These are phyloP conservation scores for Trichoderma sp. DNA, from an alignment of 2,329 filamentous ascomycete genomes.

Conservation along the genomic window DNA sequence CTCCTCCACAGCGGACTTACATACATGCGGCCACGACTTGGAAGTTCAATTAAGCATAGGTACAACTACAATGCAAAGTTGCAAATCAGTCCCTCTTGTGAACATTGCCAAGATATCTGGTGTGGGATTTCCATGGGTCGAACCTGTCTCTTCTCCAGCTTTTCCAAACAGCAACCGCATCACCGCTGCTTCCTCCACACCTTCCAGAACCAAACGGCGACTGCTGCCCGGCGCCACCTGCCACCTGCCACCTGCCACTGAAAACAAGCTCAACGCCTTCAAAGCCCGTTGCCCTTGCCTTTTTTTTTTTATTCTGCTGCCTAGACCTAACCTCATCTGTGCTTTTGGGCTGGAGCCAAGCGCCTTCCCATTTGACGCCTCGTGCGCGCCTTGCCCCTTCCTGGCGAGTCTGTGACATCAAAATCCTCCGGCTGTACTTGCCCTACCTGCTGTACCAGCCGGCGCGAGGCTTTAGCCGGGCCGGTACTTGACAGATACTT, in stretches of 20 bases:
- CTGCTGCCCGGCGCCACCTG: conserved; percentile 4
- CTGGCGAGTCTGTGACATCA: conserved; percentile 3
- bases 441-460: too few relatives aligned
- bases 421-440: conserved; percentile 20
- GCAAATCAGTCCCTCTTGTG: neutral
- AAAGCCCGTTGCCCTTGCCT: conserved; percentile 7
- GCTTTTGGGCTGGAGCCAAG: conserved; percentile 16
- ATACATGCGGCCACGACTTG: neutral
- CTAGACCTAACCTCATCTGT: conserved; percentile 23
- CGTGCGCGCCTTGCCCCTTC: conserved; percentile 21
- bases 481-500: conserved; percentile 7
- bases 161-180: neutral
- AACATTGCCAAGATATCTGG: neutral
- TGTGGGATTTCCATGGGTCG: too few relatives aligned
- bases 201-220: conserved; percentile 14
- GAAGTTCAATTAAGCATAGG: neutral
- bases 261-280: conserved; percentile 15
- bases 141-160: neutral
- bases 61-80: neutral
- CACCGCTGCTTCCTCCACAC: neutral
- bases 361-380: conserved; percentile 28
- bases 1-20: neutral
- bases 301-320: conserved; percentile 28
- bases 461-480: too few relatives aligned
- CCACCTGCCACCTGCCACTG: conserved; percentile 3